Evolutionary conservation across 2,329 filamentous ascomycete species (phyloP).

Genomic region (Colletotrichum phormii): DNA sequence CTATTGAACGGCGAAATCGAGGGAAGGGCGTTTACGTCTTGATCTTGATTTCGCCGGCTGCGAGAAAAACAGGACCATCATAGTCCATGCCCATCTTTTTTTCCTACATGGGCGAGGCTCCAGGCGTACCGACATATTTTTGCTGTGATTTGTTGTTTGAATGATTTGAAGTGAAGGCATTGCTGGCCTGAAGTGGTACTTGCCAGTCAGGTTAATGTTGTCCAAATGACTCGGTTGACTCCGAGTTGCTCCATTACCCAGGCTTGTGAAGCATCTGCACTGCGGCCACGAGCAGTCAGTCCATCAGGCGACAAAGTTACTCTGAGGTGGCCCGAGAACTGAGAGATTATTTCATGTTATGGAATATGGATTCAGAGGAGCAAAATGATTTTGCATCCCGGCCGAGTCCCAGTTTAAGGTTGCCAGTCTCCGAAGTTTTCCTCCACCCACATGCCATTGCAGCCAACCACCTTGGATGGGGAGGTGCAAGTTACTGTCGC

Average conservation of each 20-base stretch:
- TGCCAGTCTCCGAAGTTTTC: background rate
- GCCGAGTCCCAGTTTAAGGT: background rate
- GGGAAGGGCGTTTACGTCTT: background rate
- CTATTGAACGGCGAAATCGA: background rate
- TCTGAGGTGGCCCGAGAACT: no score
- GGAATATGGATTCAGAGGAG: background rate
- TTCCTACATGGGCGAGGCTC: constrained; percentile 63
- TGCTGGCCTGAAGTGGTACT: no score
- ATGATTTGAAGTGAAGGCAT: background rate
- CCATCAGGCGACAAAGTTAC: no score
- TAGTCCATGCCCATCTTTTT: constrained; percentile 61
- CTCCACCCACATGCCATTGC: background rate
- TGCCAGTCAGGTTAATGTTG: background rate
- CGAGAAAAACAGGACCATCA: constrained; percentile 63
- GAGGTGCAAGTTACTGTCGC: no score
- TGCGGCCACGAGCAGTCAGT: background rate
- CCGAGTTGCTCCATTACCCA: background rate
- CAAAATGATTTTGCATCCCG: background rate
- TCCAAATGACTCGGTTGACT: background rate
- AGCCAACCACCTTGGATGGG: background rate
- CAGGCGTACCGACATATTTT: constrained; percentile 53
- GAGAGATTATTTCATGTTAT: no score
- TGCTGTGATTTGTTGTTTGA: background rate
- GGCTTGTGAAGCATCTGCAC: background rate
- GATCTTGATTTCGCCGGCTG: constrained; percentile 44